A percentile compares a stretch with the other conserved stretches of the same genome.
These are phyloP conservation scores for Homolaphlyctis polyrhiza DNA, from an alignment of 371 early-diverging fungal genomes.

Conservation along the genomic window DNA sequence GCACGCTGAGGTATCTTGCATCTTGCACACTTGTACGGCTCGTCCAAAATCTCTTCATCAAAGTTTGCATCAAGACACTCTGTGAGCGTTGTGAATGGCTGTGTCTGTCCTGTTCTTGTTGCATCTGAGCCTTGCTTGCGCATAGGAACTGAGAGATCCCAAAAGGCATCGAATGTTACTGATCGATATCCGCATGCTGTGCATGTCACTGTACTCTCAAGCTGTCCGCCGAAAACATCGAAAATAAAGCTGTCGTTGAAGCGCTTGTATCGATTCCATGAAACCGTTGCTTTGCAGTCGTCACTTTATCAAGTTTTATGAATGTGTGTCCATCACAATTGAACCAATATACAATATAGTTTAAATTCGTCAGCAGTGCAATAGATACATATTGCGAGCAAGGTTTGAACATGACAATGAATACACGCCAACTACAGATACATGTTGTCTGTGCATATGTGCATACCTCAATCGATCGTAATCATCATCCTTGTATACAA, in stretches of 20 bases:
- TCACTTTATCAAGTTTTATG: not conserved
- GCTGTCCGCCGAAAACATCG: slow-evolving; percentile 49
- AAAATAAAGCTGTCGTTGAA: slow-evolving; percentile 18
- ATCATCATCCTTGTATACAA: slow-evolving; percentile 29
- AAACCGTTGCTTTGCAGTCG: slow-evolving; percentile 4
- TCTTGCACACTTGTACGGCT: slow-evolving; percentile 72
- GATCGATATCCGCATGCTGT: slow-evolving; percentile 30
- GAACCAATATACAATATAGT: slow-evolving; percentile 1
- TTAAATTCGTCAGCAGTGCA: not conserved
- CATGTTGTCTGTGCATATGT: no score
- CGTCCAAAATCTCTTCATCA: slow-evolving; percentile 36
- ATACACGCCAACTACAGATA: slow-evolving; percentile 1
- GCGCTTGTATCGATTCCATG: slow-evolving; percentile 16
- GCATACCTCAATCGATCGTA: slow-evolving; percentile 25
- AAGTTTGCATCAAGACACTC: slow-evolving; percentile 32
- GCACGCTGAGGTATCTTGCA: slow-evolving; percentile 72
- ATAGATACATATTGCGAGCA: not conserved
- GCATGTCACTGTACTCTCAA: slow-evolving; percentile 44
- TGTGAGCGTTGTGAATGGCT: slow-evolving; percentile 3
- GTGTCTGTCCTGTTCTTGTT: not conserved
- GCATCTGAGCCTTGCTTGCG: no score
- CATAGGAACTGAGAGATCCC: slow-evolving; percentile 50
- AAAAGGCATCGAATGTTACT: slow-evolving; percentile 47
- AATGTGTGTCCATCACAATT: no score
- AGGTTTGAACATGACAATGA: slow-evolving; percentile 1